Base-by-base conservation (phyloP, 345 rosid genomes). In the Litchi chinensis region DNA sequence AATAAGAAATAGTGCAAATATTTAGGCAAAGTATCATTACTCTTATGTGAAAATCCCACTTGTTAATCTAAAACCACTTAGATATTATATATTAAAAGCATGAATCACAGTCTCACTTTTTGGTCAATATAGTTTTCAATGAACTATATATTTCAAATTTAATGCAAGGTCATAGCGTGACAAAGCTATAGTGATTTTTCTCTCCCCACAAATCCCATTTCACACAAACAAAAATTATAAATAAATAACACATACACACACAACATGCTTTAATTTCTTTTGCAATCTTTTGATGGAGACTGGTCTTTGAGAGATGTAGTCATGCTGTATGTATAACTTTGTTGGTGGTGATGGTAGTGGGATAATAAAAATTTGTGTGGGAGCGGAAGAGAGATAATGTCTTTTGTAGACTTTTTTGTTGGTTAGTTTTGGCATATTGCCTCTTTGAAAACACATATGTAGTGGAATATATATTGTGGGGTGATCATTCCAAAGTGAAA, bases 401-500 rank as follows among this genome's bases (percentile, higher is more conserved):
- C 57, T 60, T 68, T n/a, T 69, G 60, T 48, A 71, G 65, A 28
- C 12, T 60, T 60, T 39, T 4, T 52, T 26, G 79, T 46, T 79
- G 73, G 64, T 68, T 74, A 65, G 56, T 74, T 74, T 80, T 77
- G 83, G 82, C 70, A 70, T 78, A 32, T 32, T 79, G 82, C 75
- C 19, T 19, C 52, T 70, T 62, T 52, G 18, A 10, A 10, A 52
- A 52, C 52, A 26, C 18, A 6, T 4, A 16, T 24, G 8, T 46
- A 48, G 77, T 60, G 68, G 68, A 63, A 16, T 21, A 52, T 60
- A 10, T 60, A 9, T 8, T 21, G 78, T 65, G 66, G 80, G 71
- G 78, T 73, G 76, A 73, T 75, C 75, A 79, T 85, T 83, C 81
- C 82, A 76, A 80, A 74, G 83, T 41, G 78, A 83, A 88, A 86